These are phyloP conservation scores for Solanum piurae DNA, from an alignment of 257 asterid species.

Conservation along the genomic window DNA sequence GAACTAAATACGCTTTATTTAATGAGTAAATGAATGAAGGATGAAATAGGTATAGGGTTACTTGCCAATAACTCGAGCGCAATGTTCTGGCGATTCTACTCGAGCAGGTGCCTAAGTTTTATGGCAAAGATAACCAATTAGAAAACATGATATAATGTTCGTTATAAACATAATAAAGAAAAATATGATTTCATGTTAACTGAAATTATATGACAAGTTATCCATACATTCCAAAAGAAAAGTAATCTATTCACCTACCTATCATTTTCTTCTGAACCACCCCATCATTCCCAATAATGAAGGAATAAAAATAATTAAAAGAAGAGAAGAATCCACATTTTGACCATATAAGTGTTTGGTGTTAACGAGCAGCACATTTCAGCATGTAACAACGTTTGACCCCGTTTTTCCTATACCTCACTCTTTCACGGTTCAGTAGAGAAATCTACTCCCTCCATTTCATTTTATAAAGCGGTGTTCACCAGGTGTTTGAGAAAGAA, in stretches of 20 bases:
- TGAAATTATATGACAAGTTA: neutral
- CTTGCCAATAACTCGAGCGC: constrained; percentile 75
- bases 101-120: constrained; percentile 71
- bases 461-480: neutral
- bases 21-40: neutral
- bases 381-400: neutral
- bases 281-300: neutral
- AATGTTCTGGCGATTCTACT: constrained; percentile 78
- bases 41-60: neutral
- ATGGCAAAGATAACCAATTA: neutral
- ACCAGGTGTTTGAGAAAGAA: neutral
- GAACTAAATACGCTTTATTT: neutral
- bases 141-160: neutral
- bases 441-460: neutral
- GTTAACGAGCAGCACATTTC: neutral
- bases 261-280: neutral
- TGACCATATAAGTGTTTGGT: neutral
- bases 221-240: neutral
- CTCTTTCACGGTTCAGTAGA: neutral
- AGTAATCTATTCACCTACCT: neutral
- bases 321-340: neutral
- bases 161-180: neutral
- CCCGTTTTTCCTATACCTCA: neutral
- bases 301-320: neutral
- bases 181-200: neutral